Evolutionary conservation across 164 flowering plant species (phyloP).

Genomic region (Chloranthus sessilifolius): DNA sequence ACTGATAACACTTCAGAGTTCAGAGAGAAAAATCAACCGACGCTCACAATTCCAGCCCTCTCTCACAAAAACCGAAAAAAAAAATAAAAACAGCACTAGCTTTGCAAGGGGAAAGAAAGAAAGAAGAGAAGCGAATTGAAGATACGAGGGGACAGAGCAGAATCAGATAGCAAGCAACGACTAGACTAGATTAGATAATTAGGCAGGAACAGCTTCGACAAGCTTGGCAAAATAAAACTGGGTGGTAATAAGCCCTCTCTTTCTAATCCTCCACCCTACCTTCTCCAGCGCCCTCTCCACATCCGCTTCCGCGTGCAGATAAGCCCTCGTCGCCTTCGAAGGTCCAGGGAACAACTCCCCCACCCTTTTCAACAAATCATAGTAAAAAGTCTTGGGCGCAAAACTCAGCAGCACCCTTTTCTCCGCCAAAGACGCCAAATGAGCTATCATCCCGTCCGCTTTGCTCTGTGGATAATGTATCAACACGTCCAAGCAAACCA

Average conservation of each 20-base stretch:
- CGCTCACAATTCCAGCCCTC: no score
- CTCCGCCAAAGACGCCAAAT: constrained; percentile 84
- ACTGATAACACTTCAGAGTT: no score
- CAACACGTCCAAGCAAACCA: constrained; percentile 86
- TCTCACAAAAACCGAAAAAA: no score
- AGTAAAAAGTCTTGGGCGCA: constrained; percentile 93
- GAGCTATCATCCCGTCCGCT: constrained; percentile 94
- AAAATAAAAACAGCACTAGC: no score
- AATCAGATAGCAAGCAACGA: no score
- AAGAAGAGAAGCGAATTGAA: no score
- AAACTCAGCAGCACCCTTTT: constrained; percentile 75
- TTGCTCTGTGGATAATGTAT: constrained; percentile 96
- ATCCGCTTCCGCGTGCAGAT: constrained; percentile 88
- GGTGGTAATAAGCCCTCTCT: constrained; percentile 69
- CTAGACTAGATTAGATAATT: no score
- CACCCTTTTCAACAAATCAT: constrained; percentile 69
- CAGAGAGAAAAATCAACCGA: no score
- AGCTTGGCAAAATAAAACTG: constrained; percentile 85
- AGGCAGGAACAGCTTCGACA: constrained; percentile 83
- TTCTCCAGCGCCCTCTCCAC: constrained; percentile 81
- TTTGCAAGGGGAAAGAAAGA: no score
- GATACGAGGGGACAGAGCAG: no score
- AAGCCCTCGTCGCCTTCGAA: constrained; percentile 96
- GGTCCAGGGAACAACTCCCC: constrained; percentile 99
- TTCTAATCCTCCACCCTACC: constrained; percentile 87